phyloP scores from a whole-genome alignment of 2,329 filamentous ascomycete genomes.

The Calonectria pseudoreteaudii region DNA sequence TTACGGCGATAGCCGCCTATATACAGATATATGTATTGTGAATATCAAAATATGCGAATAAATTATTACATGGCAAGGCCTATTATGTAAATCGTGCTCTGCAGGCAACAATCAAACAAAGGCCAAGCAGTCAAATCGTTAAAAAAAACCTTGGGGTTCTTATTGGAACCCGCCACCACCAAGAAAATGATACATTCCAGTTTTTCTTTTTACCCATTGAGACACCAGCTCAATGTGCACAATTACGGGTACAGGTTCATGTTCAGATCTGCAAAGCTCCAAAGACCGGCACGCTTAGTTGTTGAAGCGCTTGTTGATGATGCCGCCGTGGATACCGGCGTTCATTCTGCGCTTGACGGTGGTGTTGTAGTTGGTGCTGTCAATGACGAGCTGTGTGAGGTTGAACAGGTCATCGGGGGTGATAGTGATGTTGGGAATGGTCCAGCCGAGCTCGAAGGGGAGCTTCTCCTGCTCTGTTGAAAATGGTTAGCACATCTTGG shows the following conservation, averaged over 20 bases:
- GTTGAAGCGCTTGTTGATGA: slow-evolving; percentile 28
- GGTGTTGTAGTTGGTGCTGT: neutral
- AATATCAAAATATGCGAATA: neutral
- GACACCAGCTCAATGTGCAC: neutral
- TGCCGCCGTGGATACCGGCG: slow-evolving; percentile 30
- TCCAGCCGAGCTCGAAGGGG: slow-evolving; percentile 5
- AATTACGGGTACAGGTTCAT: neutral
- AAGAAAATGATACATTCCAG: neutral
- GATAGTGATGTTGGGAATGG: neutral
- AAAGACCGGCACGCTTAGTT: neutral
- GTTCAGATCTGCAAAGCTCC: neutral
- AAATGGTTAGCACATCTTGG: neutral
- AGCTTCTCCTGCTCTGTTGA: slow-evolving; percentile 5
- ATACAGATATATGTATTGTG: neutral
- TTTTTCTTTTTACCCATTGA: neutral
- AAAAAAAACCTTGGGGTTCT: neutral
- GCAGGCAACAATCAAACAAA: neutral
- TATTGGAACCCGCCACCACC: neutral
- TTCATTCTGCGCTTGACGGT: neutral
- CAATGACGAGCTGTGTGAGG: neutral
- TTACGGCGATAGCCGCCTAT: neutral
- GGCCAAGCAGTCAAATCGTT: neutral
- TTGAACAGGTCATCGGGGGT: neutral
- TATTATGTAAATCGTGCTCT: neutral
- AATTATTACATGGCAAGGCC: neutral